These are phyloP conservation scores for Austroboletus festivus DNA, from an alignment of 768 basidiomycete species.

Conservation along the genomic window DNA sequence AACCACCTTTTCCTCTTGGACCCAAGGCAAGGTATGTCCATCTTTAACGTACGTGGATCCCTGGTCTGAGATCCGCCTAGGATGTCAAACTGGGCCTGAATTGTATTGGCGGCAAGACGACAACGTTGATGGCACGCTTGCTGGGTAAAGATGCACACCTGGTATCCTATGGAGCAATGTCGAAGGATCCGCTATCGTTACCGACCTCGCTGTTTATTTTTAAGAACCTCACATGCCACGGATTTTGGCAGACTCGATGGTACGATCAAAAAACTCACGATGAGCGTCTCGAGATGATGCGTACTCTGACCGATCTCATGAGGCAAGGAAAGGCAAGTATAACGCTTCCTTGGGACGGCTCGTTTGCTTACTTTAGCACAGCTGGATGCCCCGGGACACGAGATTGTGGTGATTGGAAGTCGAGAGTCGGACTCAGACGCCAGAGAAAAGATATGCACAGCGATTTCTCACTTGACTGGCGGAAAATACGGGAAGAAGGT, in stretches of 20 bases:
- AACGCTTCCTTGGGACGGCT: neutral
- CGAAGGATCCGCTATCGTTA: conserved; percentile 72
- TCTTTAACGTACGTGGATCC: conserved; percentile 8
- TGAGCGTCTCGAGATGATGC: conserved; percentile 52
- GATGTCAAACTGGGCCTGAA: conserved; percentile 49
- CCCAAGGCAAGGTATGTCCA: conserved; percentile 50
- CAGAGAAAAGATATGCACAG: conserved; percentile 30
- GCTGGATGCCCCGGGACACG: conserved; percentile 68
- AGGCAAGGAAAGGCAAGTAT: conserved; percentile 47
- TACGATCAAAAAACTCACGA: conserved; percentile 46
- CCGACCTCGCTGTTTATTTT: conserved; percentile 84
- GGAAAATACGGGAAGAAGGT: conserved; percentile 51
- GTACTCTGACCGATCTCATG: conserved; percentile 51
- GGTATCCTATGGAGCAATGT: conserved; percentile 90
- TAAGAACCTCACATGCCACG: conserved; percentile 71
- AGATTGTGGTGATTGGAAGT: conserved; percentile 55
- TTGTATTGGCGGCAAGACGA: conserved; percentile 64
- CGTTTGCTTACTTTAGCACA: conserved; percentile 26
- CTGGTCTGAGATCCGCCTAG: conserved; percentile 18
- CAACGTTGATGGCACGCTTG: conserved; percentile 64
- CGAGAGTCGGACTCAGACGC: conserved; percentile 39
- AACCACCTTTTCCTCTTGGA: conserved; percentile 59
- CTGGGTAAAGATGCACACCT: conserved; percentile 68
- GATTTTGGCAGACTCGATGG: conserved; percentile 81
- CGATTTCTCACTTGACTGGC: conserved; percentile 31